Percentiles rank a stretch among this genome's conserved stretches.
These are phyloP conservation scores for Camellia granthamiana DNA, from an alignment of 148 eudicot species.

Conservation along the genomic window DNA sequence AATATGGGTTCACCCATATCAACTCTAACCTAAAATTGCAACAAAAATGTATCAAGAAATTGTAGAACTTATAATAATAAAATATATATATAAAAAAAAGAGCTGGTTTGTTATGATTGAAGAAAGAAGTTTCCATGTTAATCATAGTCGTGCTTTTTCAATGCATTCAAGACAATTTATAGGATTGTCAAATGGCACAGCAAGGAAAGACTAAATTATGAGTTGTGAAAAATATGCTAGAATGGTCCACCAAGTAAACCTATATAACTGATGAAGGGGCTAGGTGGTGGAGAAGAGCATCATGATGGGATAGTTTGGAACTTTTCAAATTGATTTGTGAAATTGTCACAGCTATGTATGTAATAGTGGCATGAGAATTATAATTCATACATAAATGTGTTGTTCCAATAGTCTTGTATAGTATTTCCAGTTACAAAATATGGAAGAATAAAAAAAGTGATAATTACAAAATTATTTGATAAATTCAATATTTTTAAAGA, in stretches of 20 bases:
- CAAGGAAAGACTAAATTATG: neutral
- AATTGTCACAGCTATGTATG: neutral
- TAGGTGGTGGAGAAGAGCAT: neutral
- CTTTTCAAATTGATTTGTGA: neutral
- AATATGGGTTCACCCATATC: conserved; percentile 96
- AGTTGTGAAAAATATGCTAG: neutral
- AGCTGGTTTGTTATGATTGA: conserved; percentile 2
- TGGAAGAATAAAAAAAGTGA: neutral
- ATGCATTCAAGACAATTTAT: neutral
- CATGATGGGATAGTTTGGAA: neutral
- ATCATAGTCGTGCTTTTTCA: neutral
- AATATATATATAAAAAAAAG: neutral
- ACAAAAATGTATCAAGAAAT: neutral
- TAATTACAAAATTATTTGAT: neutral
- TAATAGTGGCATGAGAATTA: neutral
- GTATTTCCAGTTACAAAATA: neutral
- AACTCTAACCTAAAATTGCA: conserved; percentile 73
- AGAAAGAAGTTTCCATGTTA: neutral
- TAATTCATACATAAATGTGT: neutral
- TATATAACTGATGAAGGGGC: neutral
- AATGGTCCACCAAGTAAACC: neutral
- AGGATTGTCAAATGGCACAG: neutral
- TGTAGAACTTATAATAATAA: conserved; percentile 8
- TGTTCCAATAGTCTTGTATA: neutral
- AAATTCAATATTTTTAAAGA: neutral